Evolutionary conservation across 345 rosid species (phyloP).

Genomic region (Nasturtium officinale): DNA sequence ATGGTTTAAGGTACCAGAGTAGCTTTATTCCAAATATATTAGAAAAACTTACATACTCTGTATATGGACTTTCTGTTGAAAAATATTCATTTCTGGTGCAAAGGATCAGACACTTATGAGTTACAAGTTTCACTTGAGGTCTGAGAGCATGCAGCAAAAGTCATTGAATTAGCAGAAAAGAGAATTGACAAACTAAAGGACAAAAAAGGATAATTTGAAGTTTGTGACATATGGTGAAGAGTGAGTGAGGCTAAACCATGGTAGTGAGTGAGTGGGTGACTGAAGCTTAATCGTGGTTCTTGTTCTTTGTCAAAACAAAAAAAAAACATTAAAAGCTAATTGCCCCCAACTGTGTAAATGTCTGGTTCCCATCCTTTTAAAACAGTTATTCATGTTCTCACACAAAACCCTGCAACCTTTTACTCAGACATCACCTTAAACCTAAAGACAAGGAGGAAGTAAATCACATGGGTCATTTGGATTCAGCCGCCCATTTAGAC

Average conservation of each 20-base stretch:
- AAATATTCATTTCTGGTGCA: constrained; percentile 15
- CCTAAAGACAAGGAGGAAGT: constrained; percentile 29
- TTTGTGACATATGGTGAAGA: constrained; percentile 15
- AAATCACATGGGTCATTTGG: constrained; percentile 37
- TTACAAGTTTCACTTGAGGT: constrained; percentile 38
- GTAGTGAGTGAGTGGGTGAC: constrained; percentile 29
- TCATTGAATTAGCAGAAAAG: constrained; percentile 29
- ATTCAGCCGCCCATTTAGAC: constrained; percentile 40
- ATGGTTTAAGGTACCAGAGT: background rate
- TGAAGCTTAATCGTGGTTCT: constrained; percentile 28
- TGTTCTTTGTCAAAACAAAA: constrained; percentile 28
- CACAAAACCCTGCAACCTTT: constrained; percentile 40
- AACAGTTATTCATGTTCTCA: constrained; percentile 44
- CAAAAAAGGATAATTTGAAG: constrained; percentile 19
- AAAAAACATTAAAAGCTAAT: constrained; percentile 38
- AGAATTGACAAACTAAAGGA: constrained; percentile 42
- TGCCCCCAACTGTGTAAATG: constrained; percentile 41
- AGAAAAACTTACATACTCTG: constrained; percentile 16
- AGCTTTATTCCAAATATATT: constrained; percentile 7
- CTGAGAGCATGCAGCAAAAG: constrained; percentile 30
- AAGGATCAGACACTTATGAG: constrained; percentile 34
- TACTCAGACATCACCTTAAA: constrained; percentile 40
- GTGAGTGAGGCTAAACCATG: constrained; percentile 26
- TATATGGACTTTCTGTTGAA: constrained; percentile 29
- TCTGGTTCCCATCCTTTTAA: constrained; percentile 44